Conservation (phyloP, 164 flowering plant species). For the Euptelea pleiosperma region DNA sequence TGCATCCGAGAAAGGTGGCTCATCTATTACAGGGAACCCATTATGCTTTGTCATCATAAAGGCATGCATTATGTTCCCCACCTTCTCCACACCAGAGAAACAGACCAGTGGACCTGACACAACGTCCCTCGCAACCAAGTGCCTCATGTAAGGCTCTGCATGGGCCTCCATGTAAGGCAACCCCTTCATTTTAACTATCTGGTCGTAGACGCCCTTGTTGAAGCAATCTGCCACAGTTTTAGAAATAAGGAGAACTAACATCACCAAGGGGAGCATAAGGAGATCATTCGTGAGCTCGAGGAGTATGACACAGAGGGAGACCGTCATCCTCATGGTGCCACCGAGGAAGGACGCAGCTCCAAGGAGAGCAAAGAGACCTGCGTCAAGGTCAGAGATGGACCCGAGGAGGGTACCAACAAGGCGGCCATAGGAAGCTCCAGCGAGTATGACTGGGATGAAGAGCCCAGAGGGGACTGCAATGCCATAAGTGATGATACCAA, state of each 20-base stretch:
- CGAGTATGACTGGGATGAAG: slow-evolving; percentile 93
- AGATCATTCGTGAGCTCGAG: slow-evolving; percentile 90
- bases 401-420: slow-evolving; percentile 55
- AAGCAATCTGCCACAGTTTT: slow-evolving; percentile 88
- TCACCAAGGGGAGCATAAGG: slow-evolving; percentile 75
- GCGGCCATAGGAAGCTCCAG: slow-evolving; percentile 91
- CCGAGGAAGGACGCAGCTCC: slow-evolving; percentile 98
- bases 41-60: slow-evolving; percentile 59
- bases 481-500: slow-evolving; percentile 86
- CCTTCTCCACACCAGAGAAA: slow-evolving; percentile 78
- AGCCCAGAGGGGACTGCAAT: slow-evolving; percentile 92
- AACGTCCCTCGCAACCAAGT: slow-evolving; percentile 75
- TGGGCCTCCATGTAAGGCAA: slow-evolving; percentile 87
- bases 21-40: slow-evolving; percentile 91
- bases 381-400: slow-evolving; percentile 55
- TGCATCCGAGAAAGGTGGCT: slow-evolving; percentile 69
- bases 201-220: slow-evolving; percentile 90
- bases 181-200: slow-evolving; percentile 83
- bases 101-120: slow-evolving; percentile 73
- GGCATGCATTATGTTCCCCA: slow-evolving; percentile 54
- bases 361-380: slow-evolving; percentile 74
- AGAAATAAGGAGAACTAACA: slow-evolving; percentile 92
- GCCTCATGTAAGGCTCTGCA: slow-evolving; percentile 91
- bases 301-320: slow-evolving; percentile 86
- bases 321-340: slow-evolving; percentile 98